phyloP scores from a whole-genome alignment of 179 eudicot species.

The Camellia oleifera region DNA sequence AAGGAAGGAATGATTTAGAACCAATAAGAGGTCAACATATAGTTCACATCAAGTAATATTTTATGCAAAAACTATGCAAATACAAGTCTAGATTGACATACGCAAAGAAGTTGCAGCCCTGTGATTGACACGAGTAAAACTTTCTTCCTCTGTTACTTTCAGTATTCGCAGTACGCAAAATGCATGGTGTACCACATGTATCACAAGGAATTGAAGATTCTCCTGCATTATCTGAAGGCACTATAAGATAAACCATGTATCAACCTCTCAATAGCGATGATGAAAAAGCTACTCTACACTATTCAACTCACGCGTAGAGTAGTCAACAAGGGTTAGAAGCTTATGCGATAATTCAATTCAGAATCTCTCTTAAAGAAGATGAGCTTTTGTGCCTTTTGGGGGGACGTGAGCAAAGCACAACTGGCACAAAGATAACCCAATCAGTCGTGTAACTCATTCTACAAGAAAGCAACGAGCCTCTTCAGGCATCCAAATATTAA shows the following conservation, averaged over 20 bases:
- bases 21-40: neutral
- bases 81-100: constrained; percentile 39
- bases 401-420: neutral
- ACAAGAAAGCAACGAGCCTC: neutral
- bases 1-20: neutral
- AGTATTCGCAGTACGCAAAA: constrained; percentile 81
- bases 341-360: neutral
- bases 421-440: neutral
- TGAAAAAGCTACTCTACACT: neutral
- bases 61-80: neutral
- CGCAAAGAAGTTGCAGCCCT: constrained; percentile 85
- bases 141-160: constrained; percentile 82
- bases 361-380: neutral
- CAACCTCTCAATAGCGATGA: neutral
- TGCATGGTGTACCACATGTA: constrained; percentile 64
- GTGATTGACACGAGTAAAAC: constrained; percentile 76
- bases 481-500: neutral
- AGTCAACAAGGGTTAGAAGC: neutral
- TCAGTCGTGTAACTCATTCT: neutral
- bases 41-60: neutral
- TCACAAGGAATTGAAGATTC: constrained; percentile 57
- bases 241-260: neutral
- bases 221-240: constrained; percentile 39
- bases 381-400: neutral
- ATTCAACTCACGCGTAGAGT: neutral